A percentile compares a stretch with the other conserved stretches of the same genome.
Evolutionary conservation across 495 filamentous ascomycete genomes (phyloP).

Genomic region (Penicillium ucsense): DNA sequence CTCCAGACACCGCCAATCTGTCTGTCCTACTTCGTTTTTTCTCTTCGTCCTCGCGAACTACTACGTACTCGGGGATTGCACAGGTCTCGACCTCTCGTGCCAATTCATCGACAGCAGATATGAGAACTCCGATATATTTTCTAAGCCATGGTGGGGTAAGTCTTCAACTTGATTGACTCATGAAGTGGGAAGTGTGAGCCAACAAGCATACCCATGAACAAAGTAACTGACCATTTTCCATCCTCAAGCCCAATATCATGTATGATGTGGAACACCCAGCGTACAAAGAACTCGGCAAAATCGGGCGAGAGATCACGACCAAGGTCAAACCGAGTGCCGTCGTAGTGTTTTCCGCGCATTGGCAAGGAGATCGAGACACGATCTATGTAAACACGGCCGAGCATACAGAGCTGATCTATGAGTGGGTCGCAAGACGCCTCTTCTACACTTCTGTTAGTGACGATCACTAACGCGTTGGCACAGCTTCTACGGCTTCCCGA

Average conservation of each 20-base stretch:
- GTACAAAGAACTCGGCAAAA: slow-evolving; percentile 54
- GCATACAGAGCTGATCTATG: slow-evolving; percentile 67
- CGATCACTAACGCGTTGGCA: background rate
- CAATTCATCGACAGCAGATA: slow-evolving; percentile 2
- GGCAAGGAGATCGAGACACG: slow-evolving; percentile 51
- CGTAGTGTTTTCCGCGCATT: slow-evolving; percentile 83
- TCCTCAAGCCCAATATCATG: slow-evolving; percentile 58
- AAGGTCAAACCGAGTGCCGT: slow-evolving; percentile 72
- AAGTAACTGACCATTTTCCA: too few species aligned
- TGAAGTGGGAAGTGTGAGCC: background rate
- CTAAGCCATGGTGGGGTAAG: slow-evolving; percentile 68
- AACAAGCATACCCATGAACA: background rate
- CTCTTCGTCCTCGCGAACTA: slow-evolving; percentile 7
- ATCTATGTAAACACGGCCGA: slow-evolving; percentile 68
- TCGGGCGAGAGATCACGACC: slow-evolving; percentile 71
- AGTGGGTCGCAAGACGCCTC: slow-evolving; percentile 41
- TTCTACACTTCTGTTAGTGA: too few species aligned
- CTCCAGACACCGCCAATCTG: slow-evolving; percentile 21
- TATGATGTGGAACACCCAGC: slow-evolving; percentile 65
- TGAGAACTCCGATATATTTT: slow-evolving; percentile 63
- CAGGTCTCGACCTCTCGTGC: background rate
- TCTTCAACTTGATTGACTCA: slow-evolving; percentile 4
- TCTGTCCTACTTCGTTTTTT: slow-evolving; percentile 21
- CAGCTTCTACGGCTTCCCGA: slow-evolving; percentile 73
- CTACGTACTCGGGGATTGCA: slow-evolving; percentile 1